Conservation (phyloP, 306 rosid species). For the barrel medic (Medicago truncatula) region DNA sequence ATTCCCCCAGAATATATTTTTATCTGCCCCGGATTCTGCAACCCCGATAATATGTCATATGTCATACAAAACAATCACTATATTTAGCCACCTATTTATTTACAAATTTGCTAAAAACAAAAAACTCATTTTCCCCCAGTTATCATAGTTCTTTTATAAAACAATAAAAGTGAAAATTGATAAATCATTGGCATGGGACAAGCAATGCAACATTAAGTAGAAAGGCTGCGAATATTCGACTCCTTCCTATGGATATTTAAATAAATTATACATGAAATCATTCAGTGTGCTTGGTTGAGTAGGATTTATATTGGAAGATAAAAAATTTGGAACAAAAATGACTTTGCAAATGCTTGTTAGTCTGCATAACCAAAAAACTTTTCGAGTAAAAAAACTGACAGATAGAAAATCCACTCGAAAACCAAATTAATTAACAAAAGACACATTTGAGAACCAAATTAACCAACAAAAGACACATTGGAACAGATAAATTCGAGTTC, state of each 20-base stretch:
- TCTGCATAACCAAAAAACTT: background rate
- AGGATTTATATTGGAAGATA: background rate
- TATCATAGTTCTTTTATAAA: background rate
- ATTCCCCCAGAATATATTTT: conserved; percentile 82
- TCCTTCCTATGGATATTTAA: background rate
- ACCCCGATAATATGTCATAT: conserved; percentile 14
- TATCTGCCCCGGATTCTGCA: conserved; percentile 95
- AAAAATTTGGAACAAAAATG: too few relatives aligned
- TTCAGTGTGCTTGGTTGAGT: background rate
- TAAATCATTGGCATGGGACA: conserved; percentile 22
- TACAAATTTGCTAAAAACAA: background rate
- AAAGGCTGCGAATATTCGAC: background rate
- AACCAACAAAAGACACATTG: background rate
- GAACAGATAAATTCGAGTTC: background rate
- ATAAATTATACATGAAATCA: background rate
- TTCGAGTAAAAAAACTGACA: background rate
- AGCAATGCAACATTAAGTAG: conserved; percentile 1
- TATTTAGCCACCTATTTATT: conserved; percentile 11
- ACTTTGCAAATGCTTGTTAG: background rate
- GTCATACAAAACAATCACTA: conserved; percentile 14
- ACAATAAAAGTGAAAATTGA: background rate
- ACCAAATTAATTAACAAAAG: too few relatives aligned
- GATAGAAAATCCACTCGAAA: background rate
- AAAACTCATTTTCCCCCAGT: background rate
- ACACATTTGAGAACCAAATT: background rate